These are phyloP conservation scores for Umbilicaria muhlenbergii DNA, from an alignment of 495 filamentous ascomycete species.

Conservation along the genomic window DNA sequence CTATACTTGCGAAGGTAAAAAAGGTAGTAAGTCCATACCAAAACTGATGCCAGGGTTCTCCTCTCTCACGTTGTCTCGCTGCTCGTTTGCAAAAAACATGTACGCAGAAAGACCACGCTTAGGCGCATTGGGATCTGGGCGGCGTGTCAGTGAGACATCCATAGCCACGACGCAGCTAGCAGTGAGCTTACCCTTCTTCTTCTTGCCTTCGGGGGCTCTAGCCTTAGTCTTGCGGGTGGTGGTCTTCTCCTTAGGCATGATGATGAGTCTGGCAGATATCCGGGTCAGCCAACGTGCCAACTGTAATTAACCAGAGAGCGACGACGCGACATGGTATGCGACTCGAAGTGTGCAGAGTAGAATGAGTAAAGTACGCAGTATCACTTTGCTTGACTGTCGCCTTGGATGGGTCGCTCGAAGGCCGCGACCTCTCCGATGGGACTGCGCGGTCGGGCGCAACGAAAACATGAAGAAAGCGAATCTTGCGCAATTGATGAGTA, in stretches of 20 bases:
- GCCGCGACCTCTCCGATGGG: background rate
- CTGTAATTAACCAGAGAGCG: too few relatives aligned
- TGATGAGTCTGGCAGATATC: constrained; percentile 18
- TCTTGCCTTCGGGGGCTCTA: constrained; percentile 35
- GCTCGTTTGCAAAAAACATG: constrained; percentile 99
- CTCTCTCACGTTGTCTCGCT: constrained; percentile 92
- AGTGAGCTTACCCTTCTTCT: constrained; percentile 62
- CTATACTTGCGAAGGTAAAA: background rate
- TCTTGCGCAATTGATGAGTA: background rate
- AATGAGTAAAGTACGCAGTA: too few relatives aligned
- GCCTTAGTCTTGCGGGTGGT: constrained; percentile 42
- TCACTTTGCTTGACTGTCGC: too few relatives aligned
- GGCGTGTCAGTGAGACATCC: constrained; percentile 3
- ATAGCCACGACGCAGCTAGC: background rate
- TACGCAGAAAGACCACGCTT: constrained; percentile 99
- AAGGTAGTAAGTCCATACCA: constrained; percentile 37
- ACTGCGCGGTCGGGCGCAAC: constrained; percentile 1
- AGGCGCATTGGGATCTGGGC: constrained; percentile 85
- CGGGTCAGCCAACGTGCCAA: constrained; percentile 6
- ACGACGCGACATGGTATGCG: too few relatives aligned
- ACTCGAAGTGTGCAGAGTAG: too few relatives aligned
- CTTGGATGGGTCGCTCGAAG: too few relatives aligned
- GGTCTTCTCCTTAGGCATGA: constrained; percentile 63
- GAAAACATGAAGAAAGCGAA: background rate
- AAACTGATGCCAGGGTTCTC: constrained; percentile 98